A percentile compares a stretch with the other conserved stretches of the same genome.
Evolutionary conservation across 2,329 filamentous ascomycete species (phyloP).

Genomic region (Aurifilum marmelostoma): DNA sequence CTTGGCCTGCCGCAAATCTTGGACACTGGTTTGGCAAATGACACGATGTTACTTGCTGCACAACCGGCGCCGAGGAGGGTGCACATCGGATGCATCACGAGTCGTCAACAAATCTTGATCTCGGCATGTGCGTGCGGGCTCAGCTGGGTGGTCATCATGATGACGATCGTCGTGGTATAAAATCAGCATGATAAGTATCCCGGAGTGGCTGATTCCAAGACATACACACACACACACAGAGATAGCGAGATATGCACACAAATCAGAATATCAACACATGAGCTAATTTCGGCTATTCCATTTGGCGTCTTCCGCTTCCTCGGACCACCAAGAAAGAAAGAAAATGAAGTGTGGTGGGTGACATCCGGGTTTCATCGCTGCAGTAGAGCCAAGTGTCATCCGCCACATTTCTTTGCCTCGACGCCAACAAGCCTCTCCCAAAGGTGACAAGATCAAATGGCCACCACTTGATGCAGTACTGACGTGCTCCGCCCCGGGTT

Average conservation of each 20-base stretch:
- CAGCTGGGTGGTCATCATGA: neutral
- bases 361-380: conserved; percentile 4
- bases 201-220: conserved; percentile 14
- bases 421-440: too few relatives aligned
- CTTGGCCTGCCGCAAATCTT: neutral
- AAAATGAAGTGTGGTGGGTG: neutral
- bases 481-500: conserved; percentile 2
- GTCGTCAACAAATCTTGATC: neutral
- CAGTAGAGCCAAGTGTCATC: conserved; percentile 6
- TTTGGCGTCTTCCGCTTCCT: neutral
- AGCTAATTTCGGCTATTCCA: neutral
- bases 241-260: neutral
- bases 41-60: neutral
- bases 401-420: conserved; percentile 2
- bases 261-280: neutral
- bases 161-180: neutral
- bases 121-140: conserved; percentile 11
- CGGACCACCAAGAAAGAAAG: neutral
- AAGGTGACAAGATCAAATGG: neutral
- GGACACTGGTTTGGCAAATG: neutral
- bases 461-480: neutral
- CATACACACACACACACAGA: neutral
- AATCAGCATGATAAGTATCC: neutral
- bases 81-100: neutral
- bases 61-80: neutral